A percentile compares a stretch with the other conserved stretches of the same genome.
phyloP scores from a whole-genome alignment of 257 asterid species.

The Solanum dulcamara region DNA sequence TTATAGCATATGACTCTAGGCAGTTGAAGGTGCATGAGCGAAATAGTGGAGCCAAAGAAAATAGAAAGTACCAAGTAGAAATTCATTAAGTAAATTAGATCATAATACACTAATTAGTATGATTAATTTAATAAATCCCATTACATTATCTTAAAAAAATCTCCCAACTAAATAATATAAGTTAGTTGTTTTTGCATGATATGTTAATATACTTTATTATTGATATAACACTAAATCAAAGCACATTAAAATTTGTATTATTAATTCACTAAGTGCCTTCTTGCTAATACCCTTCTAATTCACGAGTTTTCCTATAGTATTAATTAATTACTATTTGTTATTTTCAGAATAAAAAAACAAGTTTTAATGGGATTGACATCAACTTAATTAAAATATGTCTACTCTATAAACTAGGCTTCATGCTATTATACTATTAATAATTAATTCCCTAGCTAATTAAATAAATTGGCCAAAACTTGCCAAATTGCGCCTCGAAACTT shows the following conservation, averaged over 20 bases:
- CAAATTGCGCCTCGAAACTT: no score
- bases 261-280: conserved; percentile 29
- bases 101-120: background rate
- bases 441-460: background rate
- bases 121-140: background rate
- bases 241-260: conserved; percentile 57
- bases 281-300: conserved; percentile 3
- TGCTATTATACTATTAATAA: conserved; percentile 11
- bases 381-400: conserved; percentile 7
- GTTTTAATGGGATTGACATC: background rate
- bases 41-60: background rate
- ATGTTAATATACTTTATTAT: conserved; percentile 6
- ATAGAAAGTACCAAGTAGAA: background rate
- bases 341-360: background rate
- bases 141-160: conserved; percentile 42
- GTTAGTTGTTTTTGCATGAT: conserved; percentile 15
- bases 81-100: background rate
- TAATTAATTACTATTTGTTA: background rate
- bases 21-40: no score
- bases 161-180: conserved; percentile 16
- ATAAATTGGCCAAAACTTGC: no score
- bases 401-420: conserved; percentile 30
- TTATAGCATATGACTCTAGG: no score
- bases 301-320: conserved; percentile 32
- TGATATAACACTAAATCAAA: conserved; percentile 15